These are phyloP conservation scores for Coelastrella sp. DNA, from an alignment of 139 green algal genomes.

Conservation along the genomic window DNA sequence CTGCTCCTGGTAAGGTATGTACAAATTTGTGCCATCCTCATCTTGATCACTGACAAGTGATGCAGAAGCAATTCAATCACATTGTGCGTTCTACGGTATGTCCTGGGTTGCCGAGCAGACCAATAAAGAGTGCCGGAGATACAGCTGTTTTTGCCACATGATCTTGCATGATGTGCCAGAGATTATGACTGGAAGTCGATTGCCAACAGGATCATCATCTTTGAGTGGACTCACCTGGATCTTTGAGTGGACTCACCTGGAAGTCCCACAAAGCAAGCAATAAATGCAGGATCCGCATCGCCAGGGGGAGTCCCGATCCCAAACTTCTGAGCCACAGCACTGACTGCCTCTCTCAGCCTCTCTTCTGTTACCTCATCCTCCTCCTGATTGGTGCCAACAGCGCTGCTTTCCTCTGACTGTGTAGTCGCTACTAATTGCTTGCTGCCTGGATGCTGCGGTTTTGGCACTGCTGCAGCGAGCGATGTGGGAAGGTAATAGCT, in stretches of 20 bases:
- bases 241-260: conserved; percentile 61
- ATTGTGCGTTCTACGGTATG: too few species aligned
- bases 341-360: conserved; percentile 43
- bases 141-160: too few species aligned
- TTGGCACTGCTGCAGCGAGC: neutral
- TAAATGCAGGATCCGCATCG: conserved; percentile 49
- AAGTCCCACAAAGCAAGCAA: conserved; percentile 61
- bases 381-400: neutral
- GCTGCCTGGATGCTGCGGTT: neutral
- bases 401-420: too few species aligned
- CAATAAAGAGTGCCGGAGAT: too few species aligned
- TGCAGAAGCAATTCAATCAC: too few species aligned
- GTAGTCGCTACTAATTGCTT: neutral
- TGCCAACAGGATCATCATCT: neutral
- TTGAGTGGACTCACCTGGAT: too few species aligned
- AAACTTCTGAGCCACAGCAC: neutral
- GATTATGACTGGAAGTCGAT: neutral
- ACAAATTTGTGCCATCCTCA: too few species aligned
- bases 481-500: neutral
- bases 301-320: conserved; percentile 46
- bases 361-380: conserved; percentile 33
- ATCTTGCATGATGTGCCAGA: too few species aligned
- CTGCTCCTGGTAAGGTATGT: too few species aligned
- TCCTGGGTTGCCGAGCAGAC: too few species aligned
- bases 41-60: too few species aligned